Evolutionary conservation across 768 basidiomycete genomes (phyloP), one percentile per base, ranked within the genome.

Genomic region (Terana coerulea): DNA sequence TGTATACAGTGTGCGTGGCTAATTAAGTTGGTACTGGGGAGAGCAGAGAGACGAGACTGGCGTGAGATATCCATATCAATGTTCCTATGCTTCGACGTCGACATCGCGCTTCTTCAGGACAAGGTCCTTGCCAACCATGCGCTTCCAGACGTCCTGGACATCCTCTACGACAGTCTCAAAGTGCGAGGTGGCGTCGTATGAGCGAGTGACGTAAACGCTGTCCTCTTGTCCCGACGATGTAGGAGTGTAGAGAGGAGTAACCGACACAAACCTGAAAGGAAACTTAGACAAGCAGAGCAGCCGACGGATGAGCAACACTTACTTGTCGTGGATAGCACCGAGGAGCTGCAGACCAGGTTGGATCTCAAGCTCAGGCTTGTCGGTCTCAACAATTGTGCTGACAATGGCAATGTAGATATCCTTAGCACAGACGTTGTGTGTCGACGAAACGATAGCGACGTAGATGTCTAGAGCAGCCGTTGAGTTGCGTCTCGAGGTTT

Each of bases 111-210:
- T 91, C 84, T 90, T 93, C 61, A 95, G 79, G 49, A 86, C 88
- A 47, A 95, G 77, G 44, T 86, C 83, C 43, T 73, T 74, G 44
- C 89, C 92, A 3, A 78, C 75, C 47, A 95, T 83, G 49, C 95
- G 79, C 75, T 87, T 84, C 92, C 93, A 99, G 35, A 98, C 91
- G 69, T 98, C 90, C 55, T 88, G 86, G 31, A 99, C 97, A 54
- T 99, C 95, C 46, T 98, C 93, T 22, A 95, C 92, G 41, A 98
- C 95, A 24, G 92, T 97, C 77, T 99, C 97, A 67, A 99, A 98
- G 73, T 99, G 97, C 25, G 91, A 94, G 10, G 97, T 98, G 7
- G 97, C 95, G 66, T 99, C 97, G 71, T 98, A 99, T 14, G 94
- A 97, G 49, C 88, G 88, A 49, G 97, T 99, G 73, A 99, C 85